Percentiles rank a stretch among this genome's conserved stretches.
These are phyloP conservation scores for Mucor circinelloides DNA, from an alignment of 371 early-diverging fungal species.

Conservation along the genomic window DNA sequence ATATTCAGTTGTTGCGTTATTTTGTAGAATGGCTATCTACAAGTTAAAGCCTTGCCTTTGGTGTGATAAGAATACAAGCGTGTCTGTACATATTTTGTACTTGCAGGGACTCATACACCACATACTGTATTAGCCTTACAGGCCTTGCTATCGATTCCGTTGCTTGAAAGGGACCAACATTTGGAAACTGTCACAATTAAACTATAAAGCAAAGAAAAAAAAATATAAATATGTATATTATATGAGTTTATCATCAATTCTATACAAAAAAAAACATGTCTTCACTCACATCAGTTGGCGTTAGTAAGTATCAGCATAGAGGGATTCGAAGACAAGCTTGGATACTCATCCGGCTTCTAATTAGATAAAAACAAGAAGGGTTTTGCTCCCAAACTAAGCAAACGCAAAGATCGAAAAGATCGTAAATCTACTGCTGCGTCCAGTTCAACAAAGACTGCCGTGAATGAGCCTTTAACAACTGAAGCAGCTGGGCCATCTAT, in stretches of 20 bases:
- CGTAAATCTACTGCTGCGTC: neutral
- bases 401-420: conserved; percentile 6
- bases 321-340: neutral
- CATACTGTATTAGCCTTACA: too few species aligned
- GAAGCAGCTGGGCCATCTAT: neutral
- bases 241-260: neutral
- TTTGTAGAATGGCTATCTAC: too few species aligned
- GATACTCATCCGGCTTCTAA: neutral
- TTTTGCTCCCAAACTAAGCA: conserved; percentile 25
- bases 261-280: conserved; percentile 15
- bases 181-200: neutral
- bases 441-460: conserved; percentile 24
- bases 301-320: conserved; percentile 17
- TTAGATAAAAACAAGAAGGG: conserved; percentile 31
- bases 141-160: too few species aligned
- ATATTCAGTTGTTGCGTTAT: too few species aligned
- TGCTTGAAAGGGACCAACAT: too few species aligned
- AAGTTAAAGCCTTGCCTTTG: too few species aligned
- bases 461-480: conserved; percentile 16
- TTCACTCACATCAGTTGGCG: conserved; percentile 26
- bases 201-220: neutral
- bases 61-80: too few species aligned
- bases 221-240: neutral
- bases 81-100: too few species aligned
- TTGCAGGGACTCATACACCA: too few species aligned